Evolutionary conservation across 768 basidiomycete species (phyloP).

Genomic region (Dentipellis sp.): DNA sequence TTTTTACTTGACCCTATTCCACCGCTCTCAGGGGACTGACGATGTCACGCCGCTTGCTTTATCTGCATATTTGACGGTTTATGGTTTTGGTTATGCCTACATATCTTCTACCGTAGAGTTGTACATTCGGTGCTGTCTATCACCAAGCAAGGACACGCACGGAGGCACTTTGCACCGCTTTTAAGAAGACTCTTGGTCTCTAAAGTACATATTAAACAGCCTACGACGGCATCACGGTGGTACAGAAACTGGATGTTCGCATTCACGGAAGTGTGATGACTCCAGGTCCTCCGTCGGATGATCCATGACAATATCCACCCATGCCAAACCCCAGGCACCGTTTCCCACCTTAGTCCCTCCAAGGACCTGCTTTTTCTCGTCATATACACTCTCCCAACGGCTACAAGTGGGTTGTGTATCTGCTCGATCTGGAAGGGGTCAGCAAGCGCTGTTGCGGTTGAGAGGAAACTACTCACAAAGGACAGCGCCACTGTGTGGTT

Average conservation of each 20-base stretch:
- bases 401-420: conserved; percentile 69
- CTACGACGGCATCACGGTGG: background rate
- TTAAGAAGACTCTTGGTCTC: no score
- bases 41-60: conserved; percentile 5
- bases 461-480: conserved; percentile 44
- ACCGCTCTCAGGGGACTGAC: no score
- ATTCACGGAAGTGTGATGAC: background rate
- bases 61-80: background rate
- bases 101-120: background rate
- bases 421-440: conserved; percentile 44
- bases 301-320: conserved; percentile 53
- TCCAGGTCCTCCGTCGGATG: conserved; percentile 10
- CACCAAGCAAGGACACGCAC: no score
- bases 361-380: conserved; percentile 38
- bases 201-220: background rate
- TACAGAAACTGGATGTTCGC: background rate
- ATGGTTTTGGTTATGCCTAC: background rate
- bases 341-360: conserved; percentile 72
- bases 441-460: background rate
- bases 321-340: conserved; percentile 74
- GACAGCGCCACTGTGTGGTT: conserved; percentile 69
- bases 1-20: no score
- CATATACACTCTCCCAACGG: conserved; percentile 51
- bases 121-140: background rate
- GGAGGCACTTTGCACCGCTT: no score